phyloP scores from a whole-genome alignment of 257 asterid genomes.

The Striga asiatica region DNA sequence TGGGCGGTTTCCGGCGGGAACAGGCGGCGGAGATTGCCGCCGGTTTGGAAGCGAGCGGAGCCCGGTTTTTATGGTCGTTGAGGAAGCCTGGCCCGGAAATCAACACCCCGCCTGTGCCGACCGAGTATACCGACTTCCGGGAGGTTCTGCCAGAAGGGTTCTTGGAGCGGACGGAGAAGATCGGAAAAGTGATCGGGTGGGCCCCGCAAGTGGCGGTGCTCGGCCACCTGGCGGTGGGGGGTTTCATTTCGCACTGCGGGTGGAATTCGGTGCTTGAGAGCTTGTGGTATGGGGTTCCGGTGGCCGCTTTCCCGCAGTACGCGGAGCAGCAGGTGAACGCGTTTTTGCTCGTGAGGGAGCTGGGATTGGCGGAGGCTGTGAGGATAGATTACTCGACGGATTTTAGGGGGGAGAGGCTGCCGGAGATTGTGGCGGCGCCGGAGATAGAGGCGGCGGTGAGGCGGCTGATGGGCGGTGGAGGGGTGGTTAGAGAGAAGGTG shows the following conservation, averaged over 20 bases:
- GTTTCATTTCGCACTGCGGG: slow-evolving; percentile 46
- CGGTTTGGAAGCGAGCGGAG: slow-evolving; percentile 23
- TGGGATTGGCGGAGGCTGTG: slow-evolving; percentile 29
- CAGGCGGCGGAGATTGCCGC: slow-evolving; percentile 24
- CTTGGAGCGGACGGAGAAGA: slow-evolving; percentile 13
- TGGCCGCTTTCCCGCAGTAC: slow-evolving; percentile 33
- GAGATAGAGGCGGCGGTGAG: slow-evolving; percentile 28
- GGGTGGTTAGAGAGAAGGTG: slow-evolving; percentile 24
- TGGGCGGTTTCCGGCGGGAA: slow-evolving; percentile 9
- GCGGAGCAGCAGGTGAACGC: slow-evolving; percentile 49
- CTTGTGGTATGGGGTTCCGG: slow-evolving; percentile 44
- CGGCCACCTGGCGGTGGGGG: slow-evolving; percentile 37
- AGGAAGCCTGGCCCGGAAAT: slow-evolving; percentile 6
- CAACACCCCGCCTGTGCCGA: too few relatives aligned
- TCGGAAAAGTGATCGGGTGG: slow-evolving; percentile 39
- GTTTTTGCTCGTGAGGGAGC: slow-evolving; percentile 32
- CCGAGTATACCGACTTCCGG: neutral
- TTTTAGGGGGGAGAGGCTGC: neutral
- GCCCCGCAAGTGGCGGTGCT: slow-evolving; percentile 37
- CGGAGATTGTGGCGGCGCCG: slow-evolving; percentile 27
- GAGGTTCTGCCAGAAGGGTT: slow-evolving; percentile 31
- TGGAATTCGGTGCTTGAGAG: slow-evolving; percentile 51
- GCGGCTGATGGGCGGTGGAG: slow-evolving; percentile 27
- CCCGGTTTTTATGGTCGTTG: slow-evolving; percentile 36
- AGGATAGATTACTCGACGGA: slow-evolving; percentile 24